Evolutionary conservation across 2,329 filamentous ascomycete genomes (phyloP).

Genomic region (Alternaria arbusti): DNA sequence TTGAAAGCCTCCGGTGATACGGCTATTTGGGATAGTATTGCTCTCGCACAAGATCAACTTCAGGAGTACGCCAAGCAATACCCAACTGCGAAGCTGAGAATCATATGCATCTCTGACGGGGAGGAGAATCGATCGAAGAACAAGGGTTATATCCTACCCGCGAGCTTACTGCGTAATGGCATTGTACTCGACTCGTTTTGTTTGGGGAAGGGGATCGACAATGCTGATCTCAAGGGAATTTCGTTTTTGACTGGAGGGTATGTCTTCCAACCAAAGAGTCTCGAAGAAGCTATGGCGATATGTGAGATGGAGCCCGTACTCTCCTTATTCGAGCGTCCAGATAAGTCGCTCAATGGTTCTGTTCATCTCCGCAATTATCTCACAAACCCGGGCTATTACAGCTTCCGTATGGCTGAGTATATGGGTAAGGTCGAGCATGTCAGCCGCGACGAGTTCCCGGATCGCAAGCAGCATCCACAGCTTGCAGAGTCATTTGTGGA

Average conservation of each 20-base stretch:
- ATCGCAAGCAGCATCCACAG: slow-evolving; percentile 41
- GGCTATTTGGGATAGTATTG: background rate
- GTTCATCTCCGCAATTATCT: background rate
- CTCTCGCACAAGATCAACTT: background rate
- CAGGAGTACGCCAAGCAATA: background rate
- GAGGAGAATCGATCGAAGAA: background rate
- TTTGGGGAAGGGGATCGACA: slow-evolving; percentile 33
- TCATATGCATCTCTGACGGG: background rate
- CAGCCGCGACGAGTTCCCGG: slow-evolving; percentile 36
- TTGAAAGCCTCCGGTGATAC: background rate
- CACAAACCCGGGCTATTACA: background rate
- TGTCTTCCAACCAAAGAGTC: slow-evolving; percentile 42
- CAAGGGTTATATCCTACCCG: slow-evolving; percentile 33
- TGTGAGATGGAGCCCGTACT: background rate
- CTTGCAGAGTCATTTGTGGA: slow-evolving; percentile 14
- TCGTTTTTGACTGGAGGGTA: slow-evolving; percentile 46
- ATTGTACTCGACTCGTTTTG: slow-evolving; percentile 47
- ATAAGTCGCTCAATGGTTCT: background rate
- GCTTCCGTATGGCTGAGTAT: slow-evolving; percentile 14
- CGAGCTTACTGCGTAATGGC: slow-evolving; percentile 24
- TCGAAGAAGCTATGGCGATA: slow-evolving; percentile 26
- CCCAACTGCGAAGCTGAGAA: background rate
- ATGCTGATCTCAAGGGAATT: slow-evolving; percentile 34
- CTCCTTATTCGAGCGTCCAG: slow-evolving; percentile 31
- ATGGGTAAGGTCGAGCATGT: slow-evolving; percentile 26